Base-by-base conservation (phyloP, 257 asterid genomes). In the Avicennia marina region DNA sequence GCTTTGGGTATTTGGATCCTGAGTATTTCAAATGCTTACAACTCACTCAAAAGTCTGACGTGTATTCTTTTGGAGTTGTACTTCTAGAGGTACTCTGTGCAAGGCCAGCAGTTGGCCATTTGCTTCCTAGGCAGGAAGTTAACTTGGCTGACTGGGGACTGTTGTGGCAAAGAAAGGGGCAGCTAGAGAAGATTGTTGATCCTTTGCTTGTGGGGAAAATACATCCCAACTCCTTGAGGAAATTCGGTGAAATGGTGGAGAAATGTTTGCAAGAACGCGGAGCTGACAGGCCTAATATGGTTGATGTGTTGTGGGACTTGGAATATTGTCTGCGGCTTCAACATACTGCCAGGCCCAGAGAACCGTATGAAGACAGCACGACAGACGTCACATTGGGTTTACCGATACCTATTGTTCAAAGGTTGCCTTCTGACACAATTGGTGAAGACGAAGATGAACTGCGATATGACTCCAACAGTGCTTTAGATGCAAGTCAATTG, bases 11-110 rank as follows among this genome's bases (percentile, higher is more conserved):
- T 52, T 56, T 70, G 24, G 80, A 78, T 56, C 80, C 78, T 0
- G 80, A 74, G 25, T 74, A 74, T 38, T 56, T 22, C 6, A 59
- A 1, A 5, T 38, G 50, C 41, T n/a, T 13, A 9, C 53, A 53
- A 15, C 45, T 70, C 11, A 78, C 78, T 45, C 73, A 63, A 10
- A 78, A 74, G 31, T 73, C 78, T 4, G 84, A 74, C 62, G 80
- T 70, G 11, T 73, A 73, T 27, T 63, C 78, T 1, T 77, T 77
- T 10, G 83, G 78, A 1, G 80, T 73, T 9, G 81, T 78, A 1
- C 75, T 78, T 34, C 67, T 74, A 25, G 83, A 78, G 61, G 75
- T 74, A 8, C 69, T 78, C 3, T 78, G 76, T 36, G 78, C 81
- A 44, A 56, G 84, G 45, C 64, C 78, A 31, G 72, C 67, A 8